These are phyloP conservation scores for Alternaria alternata DNA, from an alignment of 2,329 filamentous ascomycete genomes.

Conservation along the genomic window DNA sequence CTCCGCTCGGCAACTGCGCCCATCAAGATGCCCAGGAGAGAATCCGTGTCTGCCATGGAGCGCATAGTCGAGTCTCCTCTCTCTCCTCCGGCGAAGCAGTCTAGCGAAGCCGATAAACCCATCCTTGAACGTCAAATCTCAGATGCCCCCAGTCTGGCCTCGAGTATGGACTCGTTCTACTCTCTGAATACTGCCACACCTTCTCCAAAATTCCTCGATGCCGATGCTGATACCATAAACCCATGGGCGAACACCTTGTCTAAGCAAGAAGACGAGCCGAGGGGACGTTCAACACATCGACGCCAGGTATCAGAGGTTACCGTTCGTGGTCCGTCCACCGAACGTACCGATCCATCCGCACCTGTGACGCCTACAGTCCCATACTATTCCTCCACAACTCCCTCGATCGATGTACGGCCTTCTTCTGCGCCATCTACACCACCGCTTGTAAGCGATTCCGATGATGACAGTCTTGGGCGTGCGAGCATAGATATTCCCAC, in stretches of 20 bases:
- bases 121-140: conserved; percentile 33
- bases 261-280: conserved; percentile 22
- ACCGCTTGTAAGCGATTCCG: conserved; percentile 54
- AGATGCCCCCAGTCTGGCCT: conserved; percentile 45
- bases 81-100: conserved; percentile 11
- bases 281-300: conserved; percentile 45
- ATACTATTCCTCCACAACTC: conserved; percentile 26
- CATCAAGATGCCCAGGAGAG: conserved; percentile 12
- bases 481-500: conserved; percentile 51
- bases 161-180: conserved; percentile 51
- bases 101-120: conserved; percentile 14
- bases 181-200: conserved; percentile 39
- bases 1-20: conserved; percentile 41
- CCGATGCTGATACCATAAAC: conserved; percentile 38
- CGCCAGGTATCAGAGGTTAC: conserved; percentile 50
- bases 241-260: conserved; percentile 34
- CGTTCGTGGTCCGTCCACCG: conserved; percentile 35
- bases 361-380: conserved; percentile 35
- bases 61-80: conserved; percentile 29
- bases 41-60: conserved; percentile 28
- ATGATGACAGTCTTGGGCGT: conserved; percentile 54
- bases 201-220: conserved; percentile 43
- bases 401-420: conserved; percentile 30
- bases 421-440: conserved; percentile 55
- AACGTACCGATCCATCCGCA: conserved; percentile 20